Evolutionary conservation across 306 rosid genomes (phyloP), one percentile per base, ranked within the genome.

Genomic region (Oxytropis ochrocephala): DNA sequence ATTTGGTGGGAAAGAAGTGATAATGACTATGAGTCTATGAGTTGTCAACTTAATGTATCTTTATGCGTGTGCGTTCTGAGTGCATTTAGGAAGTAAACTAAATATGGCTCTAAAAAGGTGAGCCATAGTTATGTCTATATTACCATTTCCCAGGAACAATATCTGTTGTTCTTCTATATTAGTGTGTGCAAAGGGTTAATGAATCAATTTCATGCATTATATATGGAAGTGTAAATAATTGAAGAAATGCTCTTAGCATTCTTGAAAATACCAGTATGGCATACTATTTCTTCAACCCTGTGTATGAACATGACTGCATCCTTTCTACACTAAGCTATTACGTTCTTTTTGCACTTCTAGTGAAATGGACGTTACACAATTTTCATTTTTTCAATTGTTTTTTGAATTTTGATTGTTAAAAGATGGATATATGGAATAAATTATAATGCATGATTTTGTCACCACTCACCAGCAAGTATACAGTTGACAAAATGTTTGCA

Each of bases 401-500:
- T 69, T 68, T 75, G 16, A 58, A 27, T 38, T 70, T 43, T 63
- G 57, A 17, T 49, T 75, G 65, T 55, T 38, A 8, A 60, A 60
- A 74, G 73, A 19, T 11, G 2, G 30, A 47, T 65, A 5, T 13
- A 8, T 27, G 33, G 77, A 59, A 44, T 14, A 52, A 24, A 64
- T 10, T 51, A 49, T 73, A 16, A 70, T 56, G 24, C 30, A 17
- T 66, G 71, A 36, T 52, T 80, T 69, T 57, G 32, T 72, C 30
- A 41, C 52, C 91, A 88, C 27, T 72, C 30, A 41, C 52, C 91
- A 88, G 99, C 80, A 69, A 83, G 39, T 87, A 91, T 70, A 81
- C 92, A 30, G n/a, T 84, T 84, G 95, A 78, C 46, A 85, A 80
- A 70, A 87, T 94, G 99, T 91, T 88, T 43, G 86, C 87, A 14